Base-by-base conservation (phyloP, 75 land plant genomes). In the Pinus tabuliformis region DNA sequence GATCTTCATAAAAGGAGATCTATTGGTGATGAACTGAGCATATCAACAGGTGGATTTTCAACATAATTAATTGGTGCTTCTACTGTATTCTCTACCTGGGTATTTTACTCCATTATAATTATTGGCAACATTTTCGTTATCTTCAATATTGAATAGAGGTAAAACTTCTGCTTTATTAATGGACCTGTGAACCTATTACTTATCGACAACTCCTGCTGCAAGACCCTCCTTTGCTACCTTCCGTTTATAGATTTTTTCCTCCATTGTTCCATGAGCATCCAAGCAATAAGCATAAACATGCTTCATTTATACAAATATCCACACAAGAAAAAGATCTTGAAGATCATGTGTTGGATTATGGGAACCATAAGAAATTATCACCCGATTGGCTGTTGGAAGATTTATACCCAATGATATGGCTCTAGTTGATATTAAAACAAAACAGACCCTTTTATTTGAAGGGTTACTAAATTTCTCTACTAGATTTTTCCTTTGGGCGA, bases 291-390 rank as follows among this genome's bases (percentile, higher is more conserved):
- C 89, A 84, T 26, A 92, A 1, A 97, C 99, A 64, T 90, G 87
- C 83, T 97, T 97, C 24, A 18, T 86, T 76, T 97, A 98, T 72
- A 95, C 99, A 88, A 92, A 95, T 72, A 1, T 33, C 33, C 33
- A 85, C 95, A 26, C 26, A 36, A 95, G 95, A 78, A 85, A 97
- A 70, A 97, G 90, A 62, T 98, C 98, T 74, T 97, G 99, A 77
- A 97, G 86, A 78, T 97, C 99, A 87, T 97, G 88, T 36, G 99
- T 97, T 60, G 98, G 99, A 76, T 97, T 97, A 98, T 95, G 95
- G 4, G 99, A 97, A 12, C 99, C 99, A 83, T 97, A 98, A 57
- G 95, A 86, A 73, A 97, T 87, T 70, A 97, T 85, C 33, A 97
- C 99, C 18, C 98, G 92, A 73, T 97, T 97, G 52, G 98, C 98